These are phyloP conservation scores for Penicillium polonicum DNA, from an alignment of 2,329 filamentous ascomycete species.

Conservation along the genomic window DNA sequence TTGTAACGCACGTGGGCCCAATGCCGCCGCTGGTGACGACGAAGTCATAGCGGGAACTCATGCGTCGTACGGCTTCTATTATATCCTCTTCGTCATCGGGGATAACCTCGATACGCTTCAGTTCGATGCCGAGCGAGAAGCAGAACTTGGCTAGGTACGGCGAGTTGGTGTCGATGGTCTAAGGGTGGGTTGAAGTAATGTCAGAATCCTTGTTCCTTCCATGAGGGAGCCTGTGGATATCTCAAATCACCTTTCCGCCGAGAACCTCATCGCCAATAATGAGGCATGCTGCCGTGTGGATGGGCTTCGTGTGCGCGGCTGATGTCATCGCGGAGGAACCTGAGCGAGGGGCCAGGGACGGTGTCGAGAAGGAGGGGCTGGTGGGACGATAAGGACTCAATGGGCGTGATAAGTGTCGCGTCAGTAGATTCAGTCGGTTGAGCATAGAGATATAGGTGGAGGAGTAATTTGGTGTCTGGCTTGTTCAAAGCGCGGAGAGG, in stretches of 20 bases:
- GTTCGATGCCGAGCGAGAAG: slow-evolving; percentile 62
- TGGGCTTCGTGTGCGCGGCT: slow-evolving; percentile 54
- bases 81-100: slow-evolving; percentile 91
- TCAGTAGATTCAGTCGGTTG: slow-evolving; percentile 69
- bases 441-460: slow-evolving; percentile 59
- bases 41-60: slow-evolving; percentile 89
- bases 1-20: slow-evolving; percentile 74
- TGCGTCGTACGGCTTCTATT: slow-evolving; percentile 77
- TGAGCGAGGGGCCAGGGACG: slow-evolving; percentile 22
- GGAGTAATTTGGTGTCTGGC: slow-evolving; percentile 3
- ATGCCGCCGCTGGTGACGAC: slow-evolving; percentile 95
- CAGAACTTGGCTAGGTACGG: slow-evolving; percentile 65
- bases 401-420: slow-evolving; percentile 67
- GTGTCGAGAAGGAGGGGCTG: slow-evolving; percentile 42
- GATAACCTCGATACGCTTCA: slow-evolving; percentile 90
- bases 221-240: neutral
- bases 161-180: slow-evolving; percentile 68
- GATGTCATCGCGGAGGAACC: slow-evolving; percentile 44
- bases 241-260: slow-evolving; percentile 75
- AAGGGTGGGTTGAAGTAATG: neutral
- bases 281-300: slow-evolving; percentile 86
- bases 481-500: slow-evolving; percentile 13
- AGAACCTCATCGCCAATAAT: slow-evolving; percentile 98
- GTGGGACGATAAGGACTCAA: slow-evolving; percentile 54
- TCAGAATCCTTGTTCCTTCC: neutral